Conservation (phyloP, 139 green algal genomes). For the Micromonas pusilla region DNA sequence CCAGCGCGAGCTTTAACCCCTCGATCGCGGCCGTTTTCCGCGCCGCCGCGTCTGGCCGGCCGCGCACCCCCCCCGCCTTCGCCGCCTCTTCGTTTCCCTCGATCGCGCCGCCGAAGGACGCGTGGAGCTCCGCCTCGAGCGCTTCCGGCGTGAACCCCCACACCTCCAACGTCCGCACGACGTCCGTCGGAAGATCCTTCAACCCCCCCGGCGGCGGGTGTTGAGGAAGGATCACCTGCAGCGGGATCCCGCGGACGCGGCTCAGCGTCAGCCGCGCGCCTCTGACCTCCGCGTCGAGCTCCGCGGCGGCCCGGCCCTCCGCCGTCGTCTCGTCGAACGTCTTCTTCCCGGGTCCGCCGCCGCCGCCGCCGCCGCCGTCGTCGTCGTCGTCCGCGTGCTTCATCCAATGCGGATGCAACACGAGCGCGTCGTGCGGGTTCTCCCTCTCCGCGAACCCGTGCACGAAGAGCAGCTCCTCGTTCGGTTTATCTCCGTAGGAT, state of each 20-base stretch:
- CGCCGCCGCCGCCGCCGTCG: too few species aligned
- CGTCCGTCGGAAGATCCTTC: neutral
- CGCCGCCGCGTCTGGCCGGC: too few species aligned
- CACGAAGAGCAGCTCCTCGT: slow-evolving; percentile 4
- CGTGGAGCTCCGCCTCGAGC: neutral
- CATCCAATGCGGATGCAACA: neutral
- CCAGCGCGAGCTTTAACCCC: neutral
- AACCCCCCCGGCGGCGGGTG: neutral
- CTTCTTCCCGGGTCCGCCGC: neutral
- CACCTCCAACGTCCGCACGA: neutral
- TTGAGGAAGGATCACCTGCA: neutral
- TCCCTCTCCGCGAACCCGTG: slow-evolving; percentile 4
- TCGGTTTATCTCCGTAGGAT: neutral
- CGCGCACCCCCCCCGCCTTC: too few species aligned
- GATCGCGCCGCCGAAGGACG: neutral
- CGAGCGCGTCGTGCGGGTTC: neutral
- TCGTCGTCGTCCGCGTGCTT: neutral
- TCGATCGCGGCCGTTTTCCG: neutral
- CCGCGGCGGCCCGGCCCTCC: too few species aligned
- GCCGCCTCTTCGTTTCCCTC: too few species aligned
- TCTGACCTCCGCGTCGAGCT: neutral
- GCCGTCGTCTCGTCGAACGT: neutral
- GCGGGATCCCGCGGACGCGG: neutral
- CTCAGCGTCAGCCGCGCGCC: neutral
- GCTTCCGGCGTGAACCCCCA: neutral